phyloP scores from a whole-genome alignment of 177 flowering plant genomes.

The Vitis hybrid region DNA sequence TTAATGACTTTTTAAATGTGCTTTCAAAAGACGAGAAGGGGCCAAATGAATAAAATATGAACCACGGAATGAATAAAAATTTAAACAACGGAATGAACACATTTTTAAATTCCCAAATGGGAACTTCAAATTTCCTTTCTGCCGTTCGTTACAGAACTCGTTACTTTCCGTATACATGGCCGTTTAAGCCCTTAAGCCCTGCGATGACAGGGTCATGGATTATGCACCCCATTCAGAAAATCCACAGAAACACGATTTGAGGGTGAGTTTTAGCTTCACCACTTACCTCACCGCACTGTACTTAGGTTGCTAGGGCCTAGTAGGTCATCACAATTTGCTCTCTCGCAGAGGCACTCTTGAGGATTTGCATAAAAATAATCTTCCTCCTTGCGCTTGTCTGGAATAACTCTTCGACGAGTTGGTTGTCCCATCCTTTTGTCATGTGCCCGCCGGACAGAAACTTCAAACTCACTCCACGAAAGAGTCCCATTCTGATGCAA shows the following conservation, averaged over 20 bases:
- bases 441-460: constrained; percentile 54
- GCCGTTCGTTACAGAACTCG: constrained; percentile 19
- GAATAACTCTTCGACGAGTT: constrained; percentile 42
- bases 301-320: constrained; percentile 27
- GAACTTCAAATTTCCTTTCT: constrained; percentile 5
- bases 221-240: neutral
- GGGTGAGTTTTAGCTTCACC: neutral
- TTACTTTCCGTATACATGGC: constrained; percentile 10
- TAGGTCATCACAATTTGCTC: constrained; percentile 41
- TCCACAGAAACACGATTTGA: constrained; percentile 3
- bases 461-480: constrained; percentile 67
- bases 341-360: constrained; percentile 76
- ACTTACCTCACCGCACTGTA: constrained; percentile 4
- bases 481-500: constrained; percentile 72
- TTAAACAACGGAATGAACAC: constrained; percentile 6
- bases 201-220: neutral
- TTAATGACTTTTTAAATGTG: too few species aligned
- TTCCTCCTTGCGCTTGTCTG: constrained; percentile 93
- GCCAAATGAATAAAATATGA: neutral
- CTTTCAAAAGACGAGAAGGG: too few species aligned
- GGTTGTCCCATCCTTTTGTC: constrained; percentile 70
- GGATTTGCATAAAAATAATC: constrained; percentile 98
- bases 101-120: constrained; percentile 3
- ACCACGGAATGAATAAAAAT: constrained; percentile 1
- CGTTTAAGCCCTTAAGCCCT: neutral